Evolutionary conservation across 768 basidiomycete species (phyloP).

Genomic region (Pholiota molesta): DNA sequence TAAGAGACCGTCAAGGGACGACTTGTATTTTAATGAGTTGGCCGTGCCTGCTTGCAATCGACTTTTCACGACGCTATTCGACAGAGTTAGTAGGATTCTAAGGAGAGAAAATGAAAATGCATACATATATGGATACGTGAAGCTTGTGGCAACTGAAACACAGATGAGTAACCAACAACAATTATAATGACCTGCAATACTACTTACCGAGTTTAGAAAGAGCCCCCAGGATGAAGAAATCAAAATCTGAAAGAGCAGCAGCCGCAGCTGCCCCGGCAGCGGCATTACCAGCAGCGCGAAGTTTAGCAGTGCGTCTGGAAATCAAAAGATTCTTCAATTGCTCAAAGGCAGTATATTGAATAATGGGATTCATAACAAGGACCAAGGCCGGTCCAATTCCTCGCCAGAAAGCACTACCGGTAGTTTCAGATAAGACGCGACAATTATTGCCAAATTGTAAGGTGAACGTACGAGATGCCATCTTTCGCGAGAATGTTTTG

Average conservation of each 20-base stretch:
- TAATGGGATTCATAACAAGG: slow-evolving; percentile 92
- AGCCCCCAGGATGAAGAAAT: slow-evolving; percentile 95
- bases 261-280: slow-evolving; percentile 48
- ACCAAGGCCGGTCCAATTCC: slow-evolving; percentile 94
- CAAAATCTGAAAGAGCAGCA: slow-evolving; percentile 74
- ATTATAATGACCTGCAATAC: background rate
- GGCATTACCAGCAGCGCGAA: slow-evolving; percentile 46
- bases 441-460: background rate
- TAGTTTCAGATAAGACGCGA: background rate
- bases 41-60: slow-evolving; percentile 77
- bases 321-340: slow-evolving; percentile 88
- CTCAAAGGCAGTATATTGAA: slow-evolving; percentile 95
- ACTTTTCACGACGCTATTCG: slow-evolving; percentile 69
- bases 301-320: slow-evolving; percentile 56
- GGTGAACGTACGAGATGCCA: slow-evolving; percentile 53
- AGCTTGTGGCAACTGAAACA: slow-evolving; percentile 47
- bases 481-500: slow-evolving; percentile 70
- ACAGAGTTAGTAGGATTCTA: background rate
- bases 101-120: slow-evolving; percentile 14
- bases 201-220: slow-evolving; percentile 81
- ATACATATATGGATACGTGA: slow-evolving; percentile 54
- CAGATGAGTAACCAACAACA: background rate
- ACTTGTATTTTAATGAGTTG: slow-evolving; percentile 70
- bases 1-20: slow-evolving; percentile 74
- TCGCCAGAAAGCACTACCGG: slow-evolving; percentile 77